Conservation (phyloP, 176 grass and related monocot genomes). For the Oryza meyeriana region DNA sequence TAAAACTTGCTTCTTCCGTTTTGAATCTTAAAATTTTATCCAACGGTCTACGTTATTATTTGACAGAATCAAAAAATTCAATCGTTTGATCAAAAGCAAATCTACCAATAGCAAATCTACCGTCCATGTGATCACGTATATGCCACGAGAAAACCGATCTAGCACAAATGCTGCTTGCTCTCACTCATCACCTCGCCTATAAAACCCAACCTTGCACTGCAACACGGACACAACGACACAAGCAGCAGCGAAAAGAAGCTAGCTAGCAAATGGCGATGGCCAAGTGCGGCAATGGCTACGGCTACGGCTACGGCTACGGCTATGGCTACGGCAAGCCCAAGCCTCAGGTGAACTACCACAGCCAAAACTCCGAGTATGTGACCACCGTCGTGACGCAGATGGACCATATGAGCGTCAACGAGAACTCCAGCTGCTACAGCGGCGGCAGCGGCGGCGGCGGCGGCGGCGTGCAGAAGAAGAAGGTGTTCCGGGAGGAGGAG, state of each 20-base stretch:
- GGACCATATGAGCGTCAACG: conserved; percentile 31
- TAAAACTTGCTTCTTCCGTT: no score
- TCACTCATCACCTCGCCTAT: background rate
- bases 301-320: background rate
- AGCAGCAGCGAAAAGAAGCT: background rate
- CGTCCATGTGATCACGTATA: background rate
- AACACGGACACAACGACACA: background rate
- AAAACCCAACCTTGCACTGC: background rate
- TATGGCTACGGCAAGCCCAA: conserved; percentile 33
- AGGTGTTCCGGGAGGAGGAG: background rate
- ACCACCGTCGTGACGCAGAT: conserved; percentile 42
- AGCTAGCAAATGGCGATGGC: background rate
- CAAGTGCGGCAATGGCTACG: background rate
- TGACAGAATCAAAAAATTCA: no score
- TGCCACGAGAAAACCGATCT: background rate
- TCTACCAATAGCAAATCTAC: no score
- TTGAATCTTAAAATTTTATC: no score
- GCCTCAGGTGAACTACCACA: conserved; percentile 33
- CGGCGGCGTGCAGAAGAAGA: background rate
- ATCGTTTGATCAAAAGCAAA: no score
- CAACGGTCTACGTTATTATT: no score
- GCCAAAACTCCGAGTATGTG: conserved; percentile 15
- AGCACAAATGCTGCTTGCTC: conserved; percentile 17
- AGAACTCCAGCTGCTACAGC: background rate
- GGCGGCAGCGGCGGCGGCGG: background rate